Conservation (phyloP, 257 asterid species). For the Nicotiana otophora region DNA sequence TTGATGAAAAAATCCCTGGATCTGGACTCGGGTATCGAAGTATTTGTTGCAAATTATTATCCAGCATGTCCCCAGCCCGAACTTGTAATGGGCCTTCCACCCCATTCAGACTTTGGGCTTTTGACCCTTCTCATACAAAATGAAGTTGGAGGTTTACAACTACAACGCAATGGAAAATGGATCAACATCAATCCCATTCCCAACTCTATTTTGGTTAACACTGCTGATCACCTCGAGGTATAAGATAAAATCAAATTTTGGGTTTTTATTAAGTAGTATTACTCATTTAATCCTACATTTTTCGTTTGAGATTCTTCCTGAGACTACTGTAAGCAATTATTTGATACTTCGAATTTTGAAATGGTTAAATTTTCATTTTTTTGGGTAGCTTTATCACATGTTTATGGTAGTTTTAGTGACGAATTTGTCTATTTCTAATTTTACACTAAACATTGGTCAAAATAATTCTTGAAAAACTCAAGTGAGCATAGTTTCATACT, state of each 20-base stretch:
- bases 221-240: constrained; percentile 32
- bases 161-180: constrained; percentile 59
- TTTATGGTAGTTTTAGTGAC: no score
- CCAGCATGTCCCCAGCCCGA: constrained; percentile 72
- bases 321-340: no score
- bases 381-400: no score
- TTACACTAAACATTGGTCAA: no score
- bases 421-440: no score
- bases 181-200: constrained; percentile 41
- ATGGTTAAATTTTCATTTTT: no score
- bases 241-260: background rate
- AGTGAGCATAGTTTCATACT: no score
- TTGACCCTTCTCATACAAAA: constrained; percentile 62
- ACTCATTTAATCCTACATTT: no score
- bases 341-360: no score
- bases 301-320: no score
- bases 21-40: constrained; percentile 35
- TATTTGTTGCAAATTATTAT: constrained; percentile 51
- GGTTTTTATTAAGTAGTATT: background rate
- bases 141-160: constrained; percentile 55
- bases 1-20: constrained; percentile 32
- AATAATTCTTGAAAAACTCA: no score
- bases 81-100: constrained; percentile 56
- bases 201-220: constrained; percentile 59
- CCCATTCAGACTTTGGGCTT: constrained; percentile 83